Evolutionary conservation across 1,284 basidiomycete species (phyloP), one percentile per base, ranked within the genome.

Genomic region (Irpex sp.): DNA sequence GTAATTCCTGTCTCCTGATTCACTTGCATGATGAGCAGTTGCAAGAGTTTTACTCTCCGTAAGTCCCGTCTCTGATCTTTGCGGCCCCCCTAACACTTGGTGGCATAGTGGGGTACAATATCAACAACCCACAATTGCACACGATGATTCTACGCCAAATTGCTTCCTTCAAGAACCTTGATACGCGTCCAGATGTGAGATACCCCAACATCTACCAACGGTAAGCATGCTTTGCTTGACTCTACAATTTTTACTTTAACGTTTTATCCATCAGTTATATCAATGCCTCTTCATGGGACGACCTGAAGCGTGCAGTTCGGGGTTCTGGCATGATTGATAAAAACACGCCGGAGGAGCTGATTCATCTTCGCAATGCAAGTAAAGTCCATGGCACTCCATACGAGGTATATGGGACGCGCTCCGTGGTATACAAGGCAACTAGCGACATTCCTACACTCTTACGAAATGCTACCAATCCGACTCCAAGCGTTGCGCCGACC

Each of bases 71-170:
- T 27, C 54, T 68, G 10, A 15, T 64, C 24, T 64, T 4, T 42
- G 63, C 44, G 54, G n/a, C 27, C 27, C 27, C n/a, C 20, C 7
- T 38, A 62, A 22, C 56, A 74, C 7, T 59, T 15, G 44, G 54
- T 27, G 10, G 63, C 60, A 42, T 63, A 86, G 85, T 86, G 68
- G 86, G 85, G 0, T 85, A 84, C 72, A 86, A 87, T 68, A 74
- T 82, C 13, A 68, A 68, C 6, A 74, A 78, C 42, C n/a, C 6
- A 15, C 15, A 15, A 0, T 65, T 84, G 9, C 76, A 79, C 24
- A 63, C 71, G 3, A 71, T 77, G 1, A 83, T 86, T 9, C 13
- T 76, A 4, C 66, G 68, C 9, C 72, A 76, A 0, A 75, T 85
- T n/a, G 78, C 73, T 13, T 77, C 79, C 0, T 65, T 85, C 3